Base-by-base conservation (phyloP, 176 grass and related monocot species). In the Cocos nucifera region DNA sequence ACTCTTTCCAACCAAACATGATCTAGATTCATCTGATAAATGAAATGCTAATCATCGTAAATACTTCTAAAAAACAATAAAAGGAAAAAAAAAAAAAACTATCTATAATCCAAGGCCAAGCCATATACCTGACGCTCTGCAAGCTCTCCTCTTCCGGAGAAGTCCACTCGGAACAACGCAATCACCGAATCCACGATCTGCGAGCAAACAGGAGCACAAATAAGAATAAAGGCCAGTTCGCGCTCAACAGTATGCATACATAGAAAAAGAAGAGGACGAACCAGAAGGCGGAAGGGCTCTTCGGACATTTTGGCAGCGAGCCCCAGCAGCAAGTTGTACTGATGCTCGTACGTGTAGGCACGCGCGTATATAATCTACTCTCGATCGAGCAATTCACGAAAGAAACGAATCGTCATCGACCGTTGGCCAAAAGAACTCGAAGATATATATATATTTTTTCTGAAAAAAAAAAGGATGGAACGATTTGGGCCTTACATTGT, bases 301-400 rank as follows among this genome's bases (percentile, higher is more conserved):
- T 89, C 90, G 32, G 90, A 73, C 86, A 95, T 95, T 69, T 95
- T 95, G 57, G 90, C 90, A 82, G 83, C 87, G 54, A 96, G 76
- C 58, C 83, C 92, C 57, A 96, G 69, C 19, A 96, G 81, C 78
- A 96, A 96, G 57, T 90, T 90, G 80, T 85, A 78, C 54, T 88
- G 81, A 66, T 96, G 92, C 75, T 96, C 83, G 58, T 96, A 96
- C 4, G 92, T 90, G 69, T 90, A 96, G 59, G 92, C 87, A n/a
- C 90, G 86, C 53, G 90, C 90, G 69, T 90, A 96, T 82, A 90
- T 85, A 63, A 96, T 95, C 83, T 95, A 55, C 29, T 56, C 61
- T 44, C 65, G 18, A 53, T 1, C 19, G 22, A 17, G 6, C 22
- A 14, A 5, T 3, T 44, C 56, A 55, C 63, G 15, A 52, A 53